These are phyloP conservation scores for Chrysoporthe puriensis DNA, from an alignment of 2,329 filamentous ascomycete species.

Conservation along the genomic window DNA sequence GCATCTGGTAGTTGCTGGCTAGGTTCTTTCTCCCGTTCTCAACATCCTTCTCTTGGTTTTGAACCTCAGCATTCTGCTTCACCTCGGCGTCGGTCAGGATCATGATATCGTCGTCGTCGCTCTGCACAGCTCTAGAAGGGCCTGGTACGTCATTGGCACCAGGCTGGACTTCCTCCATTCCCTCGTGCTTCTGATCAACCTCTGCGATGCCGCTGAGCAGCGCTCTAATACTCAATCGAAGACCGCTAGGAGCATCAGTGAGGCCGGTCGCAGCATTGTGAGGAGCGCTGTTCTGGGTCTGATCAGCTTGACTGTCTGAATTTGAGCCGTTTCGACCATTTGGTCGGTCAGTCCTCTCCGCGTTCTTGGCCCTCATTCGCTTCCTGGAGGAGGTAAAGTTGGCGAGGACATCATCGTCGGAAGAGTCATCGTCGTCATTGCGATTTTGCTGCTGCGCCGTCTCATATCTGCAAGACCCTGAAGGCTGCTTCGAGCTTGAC, in stretches of 20 bases:
- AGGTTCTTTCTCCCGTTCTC: neutral
- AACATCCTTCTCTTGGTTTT: neutral
- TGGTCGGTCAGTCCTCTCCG: neutral
- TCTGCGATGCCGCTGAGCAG: neutral
- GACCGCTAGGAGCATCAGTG: neutral
- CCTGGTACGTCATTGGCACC: neutral
- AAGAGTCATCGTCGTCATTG: neutral
- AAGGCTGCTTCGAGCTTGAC: neutral
- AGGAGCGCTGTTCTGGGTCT: neutral
- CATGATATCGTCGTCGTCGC: neutral
- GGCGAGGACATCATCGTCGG: neutral
- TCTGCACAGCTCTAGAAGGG: neutral
- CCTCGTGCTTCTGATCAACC: neutral
- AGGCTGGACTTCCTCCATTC: neutral
- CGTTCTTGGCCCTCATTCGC: no score
- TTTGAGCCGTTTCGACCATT: neutral
- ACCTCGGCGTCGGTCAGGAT: neutral
- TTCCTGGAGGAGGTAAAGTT: neutral
- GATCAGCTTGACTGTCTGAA: neutral
- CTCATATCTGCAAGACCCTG: neutral
- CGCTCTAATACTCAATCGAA: neutral
- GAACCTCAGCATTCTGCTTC: neutral
- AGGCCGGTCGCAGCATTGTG: neutral
- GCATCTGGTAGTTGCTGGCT: neutral
- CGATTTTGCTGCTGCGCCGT: no score